A percentile compares a stretch with the other conserved stretches of the same genome.
phyloP scores from a whole-genome alignment of 805 yeast genomes.

The Barnettozyma vustinii region DNA sequence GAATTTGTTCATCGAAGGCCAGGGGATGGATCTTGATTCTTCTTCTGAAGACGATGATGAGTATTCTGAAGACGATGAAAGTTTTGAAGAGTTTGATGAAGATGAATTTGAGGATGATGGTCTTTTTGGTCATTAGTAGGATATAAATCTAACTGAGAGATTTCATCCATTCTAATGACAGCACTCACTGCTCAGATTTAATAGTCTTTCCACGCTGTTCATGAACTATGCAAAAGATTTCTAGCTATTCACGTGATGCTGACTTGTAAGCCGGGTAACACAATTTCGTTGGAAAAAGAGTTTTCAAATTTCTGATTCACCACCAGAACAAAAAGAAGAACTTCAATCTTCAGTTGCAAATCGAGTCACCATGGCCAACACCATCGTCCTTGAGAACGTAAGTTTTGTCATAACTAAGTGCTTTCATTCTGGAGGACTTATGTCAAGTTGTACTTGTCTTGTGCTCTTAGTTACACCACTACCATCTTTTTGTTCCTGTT shows the following conservation, averaged over 20 bases:
- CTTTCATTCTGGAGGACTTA: background rate
- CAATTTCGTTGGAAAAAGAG: background rate
- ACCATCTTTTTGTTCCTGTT: background rate
- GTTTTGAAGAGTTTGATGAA: conserved; percentile 37
- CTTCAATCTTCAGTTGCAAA: background rate
- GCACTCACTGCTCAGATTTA: background rate
- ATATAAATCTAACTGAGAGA: background rate
- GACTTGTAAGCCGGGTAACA: background rate
- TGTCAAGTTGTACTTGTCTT: background rate
- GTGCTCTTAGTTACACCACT: background rate
- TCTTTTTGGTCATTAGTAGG: conserved; percentile 40
- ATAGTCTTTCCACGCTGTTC: background rate
- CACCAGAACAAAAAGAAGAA: background rate
- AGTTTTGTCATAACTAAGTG: conserved; percentile 8
- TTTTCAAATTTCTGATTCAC: background rate
- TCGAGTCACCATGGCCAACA: conserved; percentile 14
- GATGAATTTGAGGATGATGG: conserved; percentile 52
- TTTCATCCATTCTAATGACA: background rate
- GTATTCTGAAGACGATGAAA: conserved; percentile 27
- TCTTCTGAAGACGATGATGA: conserved; percentile 16
- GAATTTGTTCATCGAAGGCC: conserved; percentile 27
- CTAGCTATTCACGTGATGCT: background rate
- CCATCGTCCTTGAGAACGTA: conserved; percentile 38
- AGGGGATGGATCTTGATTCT: conserved; percentile 17
- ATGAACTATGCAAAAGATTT: no score